Evolutionary conservation across 2,329 filamentous ascomycete genomes (phyloP).

Genomic region (Scorias spongiosa): DNA sequence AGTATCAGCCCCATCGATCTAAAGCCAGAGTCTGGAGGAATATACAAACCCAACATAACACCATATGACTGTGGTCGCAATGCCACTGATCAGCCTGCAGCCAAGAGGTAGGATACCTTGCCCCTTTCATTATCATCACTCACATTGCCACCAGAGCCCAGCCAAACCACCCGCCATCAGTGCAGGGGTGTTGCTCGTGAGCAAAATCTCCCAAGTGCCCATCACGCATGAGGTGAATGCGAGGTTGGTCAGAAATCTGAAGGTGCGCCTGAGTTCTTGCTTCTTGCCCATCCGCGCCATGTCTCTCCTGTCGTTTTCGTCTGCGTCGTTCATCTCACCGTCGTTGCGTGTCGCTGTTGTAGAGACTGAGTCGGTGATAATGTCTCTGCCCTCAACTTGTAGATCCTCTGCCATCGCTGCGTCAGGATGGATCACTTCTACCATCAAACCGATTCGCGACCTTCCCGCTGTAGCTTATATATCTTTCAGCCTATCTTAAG

Average conservation of each 20-base stretch:
- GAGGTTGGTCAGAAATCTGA: conserved; percentile 33
- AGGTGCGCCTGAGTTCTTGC: conserved; percentile 35
- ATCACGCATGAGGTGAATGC: conserved; percentile 36
- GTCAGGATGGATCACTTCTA: no score
- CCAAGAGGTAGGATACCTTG: no score
- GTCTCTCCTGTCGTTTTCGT: conserved; percentile 21
- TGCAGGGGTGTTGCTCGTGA: conserved; percentile 20
- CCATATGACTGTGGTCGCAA: background rate
- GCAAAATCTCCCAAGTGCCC: conserved; percentile 36
- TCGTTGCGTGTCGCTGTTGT: no score
- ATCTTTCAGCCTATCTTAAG: no score
- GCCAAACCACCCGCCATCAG: conserved; percentile 13
- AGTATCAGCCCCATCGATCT: background rate
- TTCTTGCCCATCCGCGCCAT: conserved; percentile 35
- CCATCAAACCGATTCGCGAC: no score
- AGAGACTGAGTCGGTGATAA: no score
- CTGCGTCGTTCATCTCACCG: no score
- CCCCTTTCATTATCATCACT: background rate
- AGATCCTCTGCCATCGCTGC: no score
- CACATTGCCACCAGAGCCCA: conserved; percentile 13
- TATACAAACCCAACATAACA: background rate
- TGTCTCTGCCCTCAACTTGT: no score
- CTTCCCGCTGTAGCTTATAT: no score
- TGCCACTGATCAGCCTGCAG: no score
- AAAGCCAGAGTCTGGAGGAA: background rate